A percentile compares a stretch with the other conserved stretches of the same genome.
Evolutionary conservation across 2,329 filamentous ascomycete genomes (phyloP).

Genomic region (Boeremia lycopersici): DNA sequence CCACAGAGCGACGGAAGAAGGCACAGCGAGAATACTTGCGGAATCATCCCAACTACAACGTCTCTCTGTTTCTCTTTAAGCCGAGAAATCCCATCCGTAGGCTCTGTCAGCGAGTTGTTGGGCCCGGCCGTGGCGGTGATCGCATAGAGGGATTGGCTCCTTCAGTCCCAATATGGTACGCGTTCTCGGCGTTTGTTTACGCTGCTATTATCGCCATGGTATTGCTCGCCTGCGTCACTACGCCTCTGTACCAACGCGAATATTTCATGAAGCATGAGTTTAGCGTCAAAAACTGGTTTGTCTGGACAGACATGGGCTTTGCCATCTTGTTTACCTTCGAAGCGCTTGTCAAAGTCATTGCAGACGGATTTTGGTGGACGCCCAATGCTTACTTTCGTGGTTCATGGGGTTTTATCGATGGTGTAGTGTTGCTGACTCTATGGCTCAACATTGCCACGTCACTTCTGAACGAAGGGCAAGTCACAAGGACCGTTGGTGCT

Average conservation of each 20-base stretch:
- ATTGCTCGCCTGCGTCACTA: constrained; percentile 91
- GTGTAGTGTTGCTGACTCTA: constrained; percentile 85
- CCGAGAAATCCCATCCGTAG: constrained; percentile 78
- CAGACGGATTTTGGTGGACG: constrained; percentile 94
- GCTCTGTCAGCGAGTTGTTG: constrained; percentile 87
- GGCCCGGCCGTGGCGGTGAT: constrained; percentile 84
- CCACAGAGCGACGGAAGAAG: constrained; percentile 79
- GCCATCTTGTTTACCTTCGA: constrained; percentile 85
- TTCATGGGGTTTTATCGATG: constrained; percentile 96
- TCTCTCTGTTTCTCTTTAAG: constrained; percentile 83
- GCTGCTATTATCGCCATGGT: constrained; percentile 96
- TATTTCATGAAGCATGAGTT: constrained; percentile 71
- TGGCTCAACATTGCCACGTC: constrained; percentile 94
- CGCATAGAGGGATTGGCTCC: constrained; percentile 89
- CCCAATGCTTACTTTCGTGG: constrained; percentile 97
- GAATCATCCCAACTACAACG: constrained; percentile 89
- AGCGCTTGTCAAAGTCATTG: constrained; percentile 88
- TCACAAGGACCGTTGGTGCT: constrained; percentile 89
- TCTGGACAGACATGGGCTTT: constrained; percentile 91
- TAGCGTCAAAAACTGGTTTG: constrained; percentile 83
- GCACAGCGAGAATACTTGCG: constrained; percentile 90
- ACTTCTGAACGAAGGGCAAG: constrained; percentile 78
- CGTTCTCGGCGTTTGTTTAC: constrained; percentile 93
- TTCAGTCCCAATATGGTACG: constrained; percentile 88
- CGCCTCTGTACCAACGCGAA: constrained; percentile 88